Base-by-base conservation (phyloP, 176 grass and related monocot species). In the Lolium multiflorum region DNA sequence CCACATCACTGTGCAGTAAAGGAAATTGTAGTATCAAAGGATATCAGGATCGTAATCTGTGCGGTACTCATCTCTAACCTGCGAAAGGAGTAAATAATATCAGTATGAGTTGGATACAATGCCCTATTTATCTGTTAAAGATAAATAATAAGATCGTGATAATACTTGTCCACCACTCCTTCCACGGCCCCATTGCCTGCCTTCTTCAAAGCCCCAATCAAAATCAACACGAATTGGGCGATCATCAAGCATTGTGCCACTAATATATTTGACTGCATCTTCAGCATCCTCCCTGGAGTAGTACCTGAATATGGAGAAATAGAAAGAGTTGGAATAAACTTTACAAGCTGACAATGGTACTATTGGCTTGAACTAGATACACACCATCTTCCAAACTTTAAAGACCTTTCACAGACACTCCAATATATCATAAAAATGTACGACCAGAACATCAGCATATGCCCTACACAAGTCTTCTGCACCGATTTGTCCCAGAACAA, bases 31-130 rank as follows among this genome's bases (percentile, higher is more conserved):
- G 69, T 74, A 84, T 56, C 41, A 77, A 88, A 91, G 90, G 90
- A 91, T 91, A 84, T 95, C 97, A 77, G 97, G 97, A 88, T 99
- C 97, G 78, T 99, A 99, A 88, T 99, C 97, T 4, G 97, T 96
- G 57, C 97, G 97, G 76, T 99, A 99, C 77, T 99, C 97, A 79
- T 99, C 97, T 84, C 97, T 89, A 55, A 97, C 92, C 92, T 91
- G 79, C 61, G 8, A 68, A 90, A 72, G 39, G 31, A 91, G 79
- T 16, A 76, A 39, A 24, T 3, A 68, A 46, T 85, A 77, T 88
- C 35, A 88, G 71, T 64, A 85, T 38, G 46, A 81, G 80, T n/a
- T 18, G 41, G 58, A 43, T 78, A 76, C 22, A 85, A 49, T 9
- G 13, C n/a, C 28, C 21, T 63, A 77, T 17, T 63, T 26, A 74